These are phyloP conservation scores for Neoconidiobolus thromboides DNA, from an alignment of 371 early-diverging fungal genomes.

Conservation along the genomic window DNA sequence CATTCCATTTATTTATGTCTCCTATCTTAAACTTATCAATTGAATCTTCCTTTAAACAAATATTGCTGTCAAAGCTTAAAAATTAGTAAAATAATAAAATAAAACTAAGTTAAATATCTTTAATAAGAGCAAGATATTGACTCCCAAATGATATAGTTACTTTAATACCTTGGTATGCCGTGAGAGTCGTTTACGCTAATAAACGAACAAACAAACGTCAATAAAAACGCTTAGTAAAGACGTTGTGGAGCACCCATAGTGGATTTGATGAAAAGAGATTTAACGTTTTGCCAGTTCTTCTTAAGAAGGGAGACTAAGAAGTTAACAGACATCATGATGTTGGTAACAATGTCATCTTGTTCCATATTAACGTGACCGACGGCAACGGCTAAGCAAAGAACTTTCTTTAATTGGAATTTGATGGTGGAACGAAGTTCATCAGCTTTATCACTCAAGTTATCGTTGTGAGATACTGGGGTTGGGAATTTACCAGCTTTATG, in stretches of 20 bases:
- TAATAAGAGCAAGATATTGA: neutral
- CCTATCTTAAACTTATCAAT: too few relatives aligned
- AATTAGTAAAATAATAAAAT: too few relatives aligned
- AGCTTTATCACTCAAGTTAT: conserved; percentile 78
- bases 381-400: conserved; percentile 94
- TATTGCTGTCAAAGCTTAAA: too few relatives aligned
- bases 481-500: conserved; percentile 96
- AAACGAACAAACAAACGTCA: neutral
- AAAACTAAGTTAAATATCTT: too few relatives aligned
- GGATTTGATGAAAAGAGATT: conserved; percentile 95
- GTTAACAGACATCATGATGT: conserved; percentile 96
- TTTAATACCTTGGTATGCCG: neutral
- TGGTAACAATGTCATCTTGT: conserved; percentile 86
- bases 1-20: too few relatives aligned
- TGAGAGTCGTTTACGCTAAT: neutral
- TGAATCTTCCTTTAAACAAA: too few relatives aligned
- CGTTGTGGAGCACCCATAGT: conserved; percentile 91
- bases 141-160: conserved; percentile 2
- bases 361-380: conserved; percentile 94
- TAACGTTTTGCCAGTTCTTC: conserved; percentile 99
- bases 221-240: conserved; percentile 32
- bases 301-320: conserved; percentile 94
- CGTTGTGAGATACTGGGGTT: conserved; percentile 86
- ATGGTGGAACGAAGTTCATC: conserved; percentile 92
- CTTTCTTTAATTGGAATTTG: conserved; percentile 99